phyloP scores from a whole-genome alignment of 2,329 filamentous ascomycete genomes.

The Teratosphaeria gauchensis region DNA sequence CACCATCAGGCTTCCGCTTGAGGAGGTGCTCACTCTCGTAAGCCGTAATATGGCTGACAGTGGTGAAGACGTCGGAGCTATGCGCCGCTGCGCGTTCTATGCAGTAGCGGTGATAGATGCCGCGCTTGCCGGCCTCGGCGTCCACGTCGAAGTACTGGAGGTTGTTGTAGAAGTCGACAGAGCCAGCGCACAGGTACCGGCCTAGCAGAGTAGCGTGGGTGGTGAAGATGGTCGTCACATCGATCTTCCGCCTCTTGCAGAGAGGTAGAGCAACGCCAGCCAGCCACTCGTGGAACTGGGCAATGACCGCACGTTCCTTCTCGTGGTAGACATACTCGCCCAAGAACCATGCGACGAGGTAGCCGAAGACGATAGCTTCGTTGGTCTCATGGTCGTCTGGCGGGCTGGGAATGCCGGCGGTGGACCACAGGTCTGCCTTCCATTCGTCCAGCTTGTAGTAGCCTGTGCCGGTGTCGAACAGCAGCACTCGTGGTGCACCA shows the following conservation, averaged over 20 bases:
- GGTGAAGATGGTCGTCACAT: slow-evolving; percentile 96
- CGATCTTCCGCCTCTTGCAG: slow-evolving; percentile 87
- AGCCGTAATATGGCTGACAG: slow-evolving; percentile 95
- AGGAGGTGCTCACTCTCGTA: slow-evolving; percentile 96
- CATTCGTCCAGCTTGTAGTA: slow-evolving; percentile 90
- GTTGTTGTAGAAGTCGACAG: slow-evolving; percentile 99
- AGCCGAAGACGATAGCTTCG: slow-evolving; percentile 94
- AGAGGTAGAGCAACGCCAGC: slow-evolving; percentile 87
- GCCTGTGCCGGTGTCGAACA: slow-evolving; percentile 90
- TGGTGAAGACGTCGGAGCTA: slow-evolving; percentile 92
- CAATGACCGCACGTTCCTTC: slow-evolving; percentile 83
- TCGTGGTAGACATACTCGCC: slow-evolving; percentile 97
- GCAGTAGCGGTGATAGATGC: slow-evolving; percentile 97
- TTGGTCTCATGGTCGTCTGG: slow-evolving; percentile 90
- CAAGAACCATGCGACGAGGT: slow-evolving; percentile 94
- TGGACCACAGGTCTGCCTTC: slow-evolving; percentile 93
- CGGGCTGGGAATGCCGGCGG: slow-evolving; percentile 86
- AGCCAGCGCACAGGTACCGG: slow-evolving; percentile 91
- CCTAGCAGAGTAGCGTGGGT: slow-evolving; percentile 93
- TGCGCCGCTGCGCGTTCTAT: slow-evolving; percentile 92
- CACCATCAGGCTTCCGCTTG: slow-evolving; percentile 94
- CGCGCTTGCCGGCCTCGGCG: slow-evolving; percentile 90
- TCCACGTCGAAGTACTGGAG: slow-evolving; percentile 95
- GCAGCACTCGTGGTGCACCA: slow-evolving; percentile 81
- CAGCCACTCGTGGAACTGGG: slow-evolving; percentile 98